Percentiles rank a stretch among this genome's conserved stretches.
Evolutionary conservation across 2,329 filamentous ascomycete genomes (phyloP).

Genomic region (Aurifilum marmelostoma): DNA sequence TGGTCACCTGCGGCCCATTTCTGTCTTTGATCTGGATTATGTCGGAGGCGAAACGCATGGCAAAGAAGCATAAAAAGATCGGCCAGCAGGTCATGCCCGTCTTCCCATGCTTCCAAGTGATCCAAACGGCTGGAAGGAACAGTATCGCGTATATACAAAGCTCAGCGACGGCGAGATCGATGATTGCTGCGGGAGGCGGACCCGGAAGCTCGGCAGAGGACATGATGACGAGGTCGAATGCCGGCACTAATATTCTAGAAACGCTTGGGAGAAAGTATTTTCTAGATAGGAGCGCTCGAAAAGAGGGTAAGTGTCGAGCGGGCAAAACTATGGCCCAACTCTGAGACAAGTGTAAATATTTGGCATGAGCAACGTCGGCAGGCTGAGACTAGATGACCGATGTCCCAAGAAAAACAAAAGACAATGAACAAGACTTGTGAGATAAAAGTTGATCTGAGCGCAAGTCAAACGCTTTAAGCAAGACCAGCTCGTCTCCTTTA

Average conservation of each 20-base stretch:
- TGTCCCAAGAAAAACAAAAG: no score
- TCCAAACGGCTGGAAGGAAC: conserved; percentile 30
- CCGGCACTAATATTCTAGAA: background rate
- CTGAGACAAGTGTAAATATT: background rate
- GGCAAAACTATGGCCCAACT: background rate
- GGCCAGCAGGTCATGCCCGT: conserved; percentile 38
- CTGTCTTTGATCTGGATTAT: conserved; percentile 32
- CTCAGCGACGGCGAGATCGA: conserved; percentile 33
- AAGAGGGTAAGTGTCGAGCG: background rate
- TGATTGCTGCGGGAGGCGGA: conserved; percentile 16
- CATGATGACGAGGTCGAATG: background rate
- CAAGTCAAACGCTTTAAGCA: background rate
- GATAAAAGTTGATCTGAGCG: background rate
- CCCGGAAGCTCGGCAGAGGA: background rate
- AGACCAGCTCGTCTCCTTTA: background rate
- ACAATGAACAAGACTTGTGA: background rate
- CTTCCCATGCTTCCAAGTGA: conserved; percentile 38
- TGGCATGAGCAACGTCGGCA: no score
- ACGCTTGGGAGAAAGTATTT: background rate
- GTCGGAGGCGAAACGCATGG: conserved; percentile 34
- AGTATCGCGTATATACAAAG: conserved; percentile 32
- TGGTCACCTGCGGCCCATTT: conserved; percentile 31
- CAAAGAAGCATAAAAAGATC: conserved; percentile 35
- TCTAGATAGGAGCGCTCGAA: background rate
- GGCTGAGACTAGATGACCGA: background rate